A percentile compares a stretch with the other conserved stretches of the same genome.
phyloP scores from a whole-genome alignment of 2,329 filamentous ascomycete species.

The Penicillium sp. region DNA sequence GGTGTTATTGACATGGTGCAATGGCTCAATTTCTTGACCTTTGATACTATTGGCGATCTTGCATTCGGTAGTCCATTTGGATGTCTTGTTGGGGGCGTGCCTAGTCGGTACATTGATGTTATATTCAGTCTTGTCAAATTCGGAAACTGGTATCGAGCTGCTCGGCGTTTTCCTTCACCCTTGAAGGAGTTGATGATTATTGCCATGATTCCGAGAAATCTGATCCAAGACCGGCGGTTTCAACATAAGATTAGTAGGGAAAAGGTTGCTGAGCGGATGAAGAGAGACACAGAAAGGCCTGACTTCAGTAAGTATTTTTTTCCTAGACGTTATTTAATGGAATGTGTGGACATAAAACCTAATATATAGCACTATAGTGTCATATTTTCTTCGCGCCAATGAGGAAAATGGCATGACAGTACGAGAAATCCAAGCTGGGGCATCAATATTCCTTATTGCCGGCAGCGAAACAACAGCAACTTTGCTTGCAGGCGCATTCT shows the following conservation, averaged over 20 bases:
- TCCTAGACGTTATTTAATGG: not conserved
- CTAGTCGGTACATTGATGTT: slow-evolving; percentile 37
- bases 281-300: slow-evolving; percentile 16
- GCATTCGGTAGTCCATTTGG: slow-evolving; percentile 39
- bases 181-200: not conserved
- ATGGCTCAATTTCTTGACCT: slow-evolving; percentile 36
- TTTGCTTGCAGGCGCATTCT: slow-evolving; percentile 33
- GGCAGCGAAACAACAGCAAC: slow-evolving; percentile 41
- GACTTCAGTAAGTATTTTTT: slow-evolving; percentile 17
- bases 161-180: slow-evolving; percentile 4
- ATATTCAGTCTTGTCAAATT: slow-evolving; percentile 20
- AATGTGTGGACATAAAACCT: not conserved
- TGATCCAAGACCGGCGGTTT: slow-evolving; percentile 16
- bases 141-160: not conserved
- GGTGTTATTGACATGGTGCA: slow-evolving; percentile 25
- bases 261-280: slow-evolving; percentile 20
- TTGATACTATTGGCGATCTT: slow-evolving; percentile 41
- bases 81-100: slow-evolving; percentile 31
- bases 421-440: slow-evolving; percentile 21
- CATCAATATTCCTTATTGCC: slow-evolving; percentile 29
- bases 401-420: slow-evolving; percentile 17
- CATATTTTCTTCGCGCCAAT: slow-evolving; percentile 20
- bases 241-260: slow-evolving; percentile 19
- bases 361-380: slow-evolving; percentile 8
- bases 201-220: slow-evolving; percentile 17